Evolutionary conservation across 305 asterid species (phyloP), one percentile per base, ranked within the genome.

Genomic region (Fraxinus paxiana): DNA sequence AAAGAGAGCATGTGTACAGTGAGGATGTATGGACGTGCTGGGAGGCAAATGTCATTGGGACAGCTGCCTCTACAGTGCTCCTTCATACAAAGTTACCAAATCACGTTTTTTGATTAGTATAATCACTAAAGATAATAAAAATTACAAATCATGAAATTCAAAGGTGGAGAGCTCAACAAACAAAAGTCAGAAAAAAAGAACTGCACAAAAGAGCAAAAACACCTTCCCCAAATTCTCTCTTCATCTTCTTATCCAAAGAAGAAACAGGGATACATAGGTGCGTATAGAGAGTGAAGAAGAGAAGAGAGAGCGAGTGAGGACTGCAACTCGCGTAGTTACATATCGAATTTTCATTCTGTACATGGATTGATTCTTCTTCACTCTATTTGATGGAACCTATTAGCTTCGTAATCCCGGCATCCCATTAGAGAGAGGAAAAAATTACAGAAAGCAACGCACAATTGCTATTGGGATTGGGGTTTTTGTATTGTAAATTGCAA

Each of bases 311-410:
- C 9, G 84, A 33, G 65, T 54, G 83, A 67, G 78, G 85, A 89
- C 91, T 88, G 89, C 92, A 76, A 65, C 92, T 89, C 92, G 4
- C 20, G 93, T 87, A 92, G 90, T 86, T 85, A 86, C 81, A 59
- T 65, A 56, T 80, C 67, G 77, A 33, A 76, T 70, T 73, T 75
- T 83, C 75, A 74, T 76, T 48, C 74, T 35, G 81, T 80, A 79
- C 3, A 84, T 77, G 87, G 82, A 41, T 78, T 83, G 80, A 77
- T 80, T 70, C 59, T 74, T 48, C 77, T 30, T 20, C 75, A 10
- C 70, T 82, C 85, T 83, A 89, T 85, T 87, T 76, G 69, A 78
- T 77, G 81, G 79, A 75, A 69, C 41, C 82, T 67, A 10, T 41
- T 89, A 85, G 87, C 92, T 91, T 89, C 81, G 54, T 85, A 83